These are phyloP conservation scores for Fomitopsis schrenkii DNA, from an alignment of 1,284 basidiomycete species.

Conservation along the genomic window DNA sequence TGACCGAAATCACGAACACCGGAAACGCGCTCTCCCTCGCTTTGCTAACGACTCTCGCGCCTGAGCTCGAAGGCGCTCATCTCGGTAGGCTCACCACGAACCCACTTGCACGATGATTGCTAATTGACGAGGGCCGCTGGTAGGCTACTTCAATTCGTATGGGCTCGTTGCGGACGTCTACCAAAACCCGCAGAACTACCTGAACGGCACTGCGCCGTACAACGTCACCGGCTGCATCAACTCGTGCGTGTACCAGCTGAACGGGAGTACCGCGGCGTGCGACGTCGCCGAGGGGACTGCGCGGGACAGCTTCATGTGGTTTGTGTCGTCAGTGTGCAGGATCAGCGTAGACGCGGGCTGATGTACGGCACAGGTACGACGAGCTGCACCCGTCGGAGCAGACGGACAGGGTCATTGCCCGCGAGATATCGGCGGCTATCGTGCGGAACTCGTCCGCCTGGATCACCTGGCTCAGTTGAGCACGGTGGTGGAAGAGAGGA, in stretches of 20 bases:
- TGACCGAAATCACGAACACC: constrained; percentile 31
- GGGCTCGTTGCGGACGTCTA: constrained; percentile 49
- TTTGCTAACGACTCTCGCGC: constrained; percentile 27
- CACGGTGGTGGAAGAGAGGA: neutral
- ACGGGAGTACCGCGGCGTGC: constrained; percentile 23
- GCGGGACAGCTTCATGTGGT: constrained; percentile 49
- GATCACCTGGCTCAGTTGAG: constrained; percentile 15
- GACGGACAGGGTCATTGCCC: constrained; percentile 44
- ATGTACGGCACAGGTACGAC: constrained; percentile 37
- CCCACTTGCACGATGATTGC: neutral
- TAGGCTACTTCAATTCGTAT: constrained; percentile 49
- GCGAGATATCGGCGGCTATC: constrained; percentile 10
- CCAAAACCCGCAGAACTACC: constrained; percentile 39
- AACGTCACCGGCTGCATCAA: constrained; percentile 45
- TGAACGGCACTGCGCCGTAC: constrained; percentile 54
- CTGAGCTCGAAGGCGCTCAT: constrained; percentile 31
- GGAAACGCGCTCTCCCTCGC: constrained; percentile 32
- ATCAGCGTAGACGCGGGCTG: neutral
- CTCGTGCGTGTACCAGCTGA: constrained; percentile 10
- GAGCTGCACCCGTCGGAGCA: constrained; percentile 55
- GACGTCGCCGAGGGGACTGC: constrained; percentile 37
- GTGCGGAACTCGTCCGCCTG: constrained; percentile 2
- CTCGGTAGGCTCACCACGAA: constrained; percentile 23
- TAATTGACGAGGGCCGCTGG: neutral
- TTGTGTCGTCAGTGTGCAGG: constrained; percentile 13